phyloP scores from a whole-genome alignment of 2,329 filamentous ascomycete genomes.

The Sporothrix phasma region DNA sequence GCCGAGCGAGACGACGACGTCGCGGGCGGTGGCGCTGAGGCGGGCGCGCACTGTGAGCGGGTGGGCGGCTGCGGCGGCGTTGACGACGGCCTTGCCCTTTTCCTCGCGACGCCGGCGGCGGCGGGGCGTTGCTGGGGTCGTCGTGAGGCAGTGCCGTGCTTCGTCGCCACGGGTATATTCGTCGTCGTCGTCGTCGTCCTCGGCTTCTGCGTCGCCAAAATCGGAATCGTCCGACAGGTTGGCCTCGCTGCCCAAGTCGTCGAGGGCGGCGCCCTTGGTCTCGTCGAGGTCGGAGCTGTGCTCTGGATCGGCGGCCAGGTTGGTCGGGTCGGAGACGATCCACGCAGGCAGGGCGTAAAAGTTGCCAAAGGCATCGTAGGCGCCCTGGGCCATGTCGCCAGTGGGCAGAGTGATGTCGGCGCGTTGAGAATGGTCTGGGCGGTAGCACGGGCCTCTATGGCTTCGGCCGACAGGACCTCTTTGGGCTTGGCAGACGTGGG shows the following conservation, averaged over 20 bases:
- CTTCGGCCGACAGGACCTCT: no score
- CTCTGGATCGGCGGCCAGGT: conserved; percentile 31
- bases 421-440: conserved; percentile 72
- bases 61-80: conserved; percentile 25
- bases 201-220: conserved; percentile 20
- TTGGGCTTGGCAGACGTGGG: no score
- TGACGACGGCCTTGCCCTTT: conserved; percentile 40
- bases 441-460: conserved; percentile 42
- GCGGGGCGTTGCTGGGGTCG: not conserved
- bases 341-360: conserved; percentile 60
- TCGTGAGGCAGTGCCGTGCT: conserved; percentile 7
- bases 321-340: conserved; percentile 58
- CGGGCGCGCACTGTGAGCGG: conserved; percentile 49
- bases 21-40: conserved; percentile 56
- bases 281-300: conserved; percentile 19
- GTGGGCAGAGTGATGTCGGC: conserved; percentile 66
- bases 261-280: conserved; percentile 21
- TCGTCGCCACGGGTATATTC: conserved; percentile 13
- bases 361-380: conserved; percentile 60
- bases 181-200: conserved; percentile 10
- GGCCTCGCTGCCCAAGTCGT: not conserved
- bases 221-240: conserved; percentile 11
- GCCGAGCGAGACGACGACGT: conserved; percentile 48
- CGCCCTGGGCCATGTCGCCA: conserved; percentile 60
- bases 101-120: conserved; percentile 32